Evolutionary conservation across 2,329 filamentous ascomycete genomes (phyloP), one percentile per base, ranked within the genome.

Genomic region (Neurospora sp.): DNA sequence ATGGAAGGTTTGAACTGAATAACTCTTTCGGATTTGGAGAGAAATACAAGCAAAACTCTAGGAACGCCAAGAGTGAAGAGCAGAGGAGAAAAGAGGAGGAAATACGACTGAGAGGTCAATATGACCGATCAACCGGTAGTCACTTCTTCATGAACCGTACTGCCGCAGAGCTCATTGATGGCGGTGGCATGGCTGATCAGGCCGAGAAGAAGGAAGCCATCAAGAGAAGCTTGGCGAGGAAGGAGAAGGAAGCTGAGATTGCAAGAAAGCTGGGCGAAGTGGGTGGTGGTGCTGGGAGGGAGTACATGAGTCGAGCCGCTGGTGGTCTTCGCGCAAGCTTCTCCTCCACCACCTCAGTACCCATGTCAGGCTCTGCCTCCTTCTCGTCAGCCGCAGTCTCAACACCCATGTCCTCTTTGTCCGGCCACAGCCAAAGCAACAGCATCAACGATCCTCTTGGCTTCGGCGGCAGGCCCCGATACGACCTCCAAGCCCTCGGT

Each of bases 1-100:
- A 87, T 11, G 83, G 85, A 0, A 86, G 94, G 41, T 89, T 94
- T 83, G 93, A 97, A 76, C 85, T 97, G 71, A 97, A 94, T 77
- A 87, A 85, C 12, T 90, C 89, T 2, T 69, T 68, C 79, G 86
- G 85, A 23, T 86, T 84, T 5, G 83, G 81, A n/a, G 80, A 79
- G 67, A 40, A 70, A 67, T 33, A 66, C 39, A 66, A 65, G 33
- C 57, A 69, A 17, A 67, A 70, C 8, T 17, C 76, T 74, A 37
- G 74, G 73, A 75, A 78, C 66, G 75, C 78, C 67, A 79, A 78
- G 68, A 79, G 80, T 52, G 76, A 76, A 68, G 69, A 43, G 74
- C 23, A 28, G 69, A 37, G 72, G 15, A 74, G 71, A 70, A 74
- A 77, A 19, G 69, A 71, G 23, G 71, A 77, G 72, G 71, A 70